A percentile compares a stretch with the other conserved stretches of the same genome.
These are phyloP conservation scores for Lachancea quebecensis DNA, from an alignment of 805 yeast species.

Conservation along the genomic window DNA sequence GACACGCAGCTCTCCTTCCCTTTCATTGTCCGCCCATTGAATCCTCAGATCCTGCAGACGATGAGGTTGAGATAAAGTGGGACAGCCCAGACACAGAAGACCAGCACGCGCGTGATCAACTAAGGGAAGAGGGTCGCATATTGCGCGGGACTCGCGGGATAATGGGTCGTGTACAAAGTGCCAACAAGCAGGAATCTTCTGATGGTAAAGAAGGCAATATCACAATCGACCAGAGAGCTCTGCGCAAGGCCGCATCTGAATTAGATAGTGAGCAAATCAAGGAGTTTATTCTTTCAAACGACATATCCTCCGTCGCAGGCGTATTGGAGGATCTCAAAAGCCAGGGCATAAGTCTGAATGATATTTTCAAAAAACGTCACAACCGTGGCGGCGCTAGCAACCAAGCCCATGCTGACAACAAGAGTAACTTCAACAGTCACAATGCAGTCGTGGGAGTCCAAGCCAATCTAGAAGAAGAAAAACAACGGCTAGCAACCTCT, in stretches of 20 bases:
- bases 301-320: slow-evolving; percentile 34
- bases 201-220: slow-evolving; percentile 1
- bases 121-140: slow-evolving; percentile 24
- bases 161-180: slow-evolving; percentile 9
- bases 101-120: slow-evolving; percentile 13
- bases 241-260: slow-evolving; percentile 26
- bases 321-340: slow-evolving; percentile 35
- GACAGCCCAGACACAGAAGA: slow-evolving; percentile 8
- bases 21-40: slow-evolving; percentile 31
- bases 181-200: slow-evolving; percentile 1
- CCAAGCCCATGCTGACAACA: not conserved
- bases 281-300: slow-evolving; percentile 34
- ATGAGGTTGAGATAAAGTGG: slow-evolving; percentile 28
- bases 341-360: slow-evolving; percentile 36
- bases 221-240: slow-evolving; percentile 17
- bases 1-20: slow-evolving; percentile 33
- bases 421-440: not conserved
- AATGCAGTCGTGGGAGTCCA: slow-evolving; percentile 8
- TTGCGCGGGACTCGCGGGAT: slow-evolving; percentile 18
- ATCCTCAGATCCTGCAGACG: slow-evolving; percentile 23
- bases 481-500: not conserved
- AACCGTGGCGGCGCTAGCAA: not conserved
- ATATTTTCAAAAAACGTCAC: slow-evolving; percentile 28
- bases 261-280: slow-evolving; percentile 34
- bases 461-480: slow-evolving; percentile 7